Conservation (phyloP, 495 filamentous ascomycete genomes). For the Parachaetomium inaequale region DNA sequence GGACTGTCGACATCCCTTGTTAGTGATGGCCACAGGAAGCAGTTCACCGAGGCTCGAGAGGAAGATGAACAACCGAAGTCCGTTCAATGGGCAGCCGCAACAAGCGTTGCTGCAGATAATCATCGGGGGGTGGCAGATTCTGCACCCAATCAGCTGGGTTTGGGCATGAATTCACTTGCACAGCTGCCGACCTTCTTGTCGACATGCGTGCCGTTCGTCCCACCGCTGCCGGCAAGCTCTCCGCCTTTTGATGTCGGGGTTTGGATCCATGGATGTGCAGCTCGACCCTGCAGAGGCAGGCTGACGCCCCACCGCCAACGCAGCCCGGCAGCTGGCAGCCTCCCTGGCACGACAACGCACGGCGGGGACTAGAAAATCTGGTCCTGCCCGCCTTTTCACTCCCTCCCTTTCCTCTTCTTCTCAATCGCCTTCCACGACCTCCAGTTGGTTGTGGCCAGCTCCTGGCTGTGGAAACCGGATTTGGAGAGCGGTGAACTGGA, state of each 20-base stretch:
- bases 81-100: neutral
- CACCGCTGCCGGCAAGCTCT: slow-evolving; percentile 4
- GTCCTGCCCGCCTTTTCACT: slow-evolving; percentile 10
- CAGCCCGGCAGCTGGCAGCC: slow-evolving; percentile 21
- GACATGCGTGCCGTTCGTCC: neutral
- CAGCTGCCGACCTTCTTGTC: neutral
- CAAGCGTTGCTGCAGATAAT: neutral
- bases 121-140: neutral
- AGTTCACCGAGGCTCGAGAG: neutral
- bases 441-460: neutral
- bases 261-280: neutral
- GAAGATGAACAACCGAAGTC: neutral
- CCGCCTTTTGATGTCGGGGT: slow-evolving; percentile 5
- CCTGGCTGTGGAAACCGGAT: slow-evolving; percentile 7
- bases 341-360: slow-evolving; percentile 10
- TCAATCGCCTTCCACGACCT: neutral
- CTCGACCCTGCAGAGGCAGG: slow-evolving; percentile 13
- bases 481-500: neutral
- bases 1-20: neutral
- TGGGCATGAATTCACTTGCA: neutral
- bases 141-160: neutral
- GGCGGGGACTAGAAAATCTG: slow-evolving; percentile 12
- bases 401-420: neutral
- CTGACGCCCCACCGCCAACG: slow-evolving; percentile 33
- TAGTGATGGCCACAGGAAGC: neutral